These are phyloP conservation scores for Arthromyces matolae DNA, from an alignment of 768 basidiomycete species.

Conservation along the genomic window DNA sequence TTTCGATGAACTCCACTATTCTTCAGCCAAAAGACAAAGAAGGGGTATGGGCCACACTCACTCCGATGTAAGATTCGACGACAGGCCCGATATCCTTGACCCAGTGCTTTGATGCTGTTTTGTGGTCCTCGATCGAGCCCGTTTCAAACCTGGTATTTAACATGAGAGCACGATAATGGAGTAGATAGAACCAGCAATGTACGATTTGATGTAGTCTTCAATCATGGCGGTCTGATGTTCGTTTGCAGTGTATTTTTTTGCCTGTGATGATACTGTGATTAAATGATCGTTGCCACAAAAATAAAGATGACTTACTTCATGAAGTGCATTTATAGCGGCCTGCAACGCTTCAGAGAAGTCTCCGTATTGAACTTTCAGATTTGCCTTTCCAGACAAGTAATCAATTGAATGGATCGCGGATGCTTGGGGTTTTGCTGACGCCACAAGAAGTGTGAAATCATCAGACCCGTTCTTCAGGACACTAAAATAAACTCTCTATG, in stretches of 20 bases:
- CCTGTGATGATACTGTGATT: slow-evolving; percentile 36
- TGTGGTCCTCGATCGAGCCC: slow-evolving; percentile 78
- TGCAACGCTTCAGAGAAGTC: slow-evolving; percentile 62
- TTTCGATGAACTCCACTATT: slow-evolving; percentile 64
- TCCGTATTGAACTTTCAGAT: slow-evolving; percentile 67
- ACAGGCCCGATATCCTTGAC: slow-evolving; percentile 85
- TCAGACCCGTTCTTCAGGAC: slow-evolving; percentile 63
- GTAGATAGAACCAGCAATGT: too few relatives aligned
- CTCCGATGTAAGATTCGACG: slow-evolving; percentile 84
- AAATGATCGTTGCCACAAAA: background rate
- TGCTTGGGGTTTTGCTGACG: slow-evolving; percentile 53
- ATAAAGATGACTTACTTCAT: slow-evolving; percentile 43
- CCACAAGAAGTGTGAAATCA: slow-evolving; percentile 70
- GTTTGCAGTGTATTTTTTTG: slow-evolving; percentile 70
- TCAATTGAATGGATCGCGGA: slow-evolving; percentile 43
- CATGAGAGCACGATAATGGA: too few relatives aligned
- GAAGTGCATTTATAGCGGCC: slow-evolving; percentile 52
- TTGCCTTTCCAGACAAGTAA: slow-evolving; percentile 38
- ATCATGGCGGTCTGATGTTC: slow-evolving; percentile 73
- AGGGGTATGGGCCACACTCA: slow-evolving; percentile 30
- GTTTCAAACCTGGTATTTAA: slow-evolving; percentile 55
- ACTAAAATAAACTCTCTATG: too few relatives aligned
- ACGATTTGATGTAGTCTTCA: slow-evolving; percentile 77
- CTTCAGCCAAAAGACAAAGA: background rate
- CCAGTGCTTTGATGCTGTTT: slow-evolving; percentile 74